Base-by-base conservation (phyloP, 2,329 filamentous ascomycete species). In the Tolypocladium ophioglossoides region DNA sequence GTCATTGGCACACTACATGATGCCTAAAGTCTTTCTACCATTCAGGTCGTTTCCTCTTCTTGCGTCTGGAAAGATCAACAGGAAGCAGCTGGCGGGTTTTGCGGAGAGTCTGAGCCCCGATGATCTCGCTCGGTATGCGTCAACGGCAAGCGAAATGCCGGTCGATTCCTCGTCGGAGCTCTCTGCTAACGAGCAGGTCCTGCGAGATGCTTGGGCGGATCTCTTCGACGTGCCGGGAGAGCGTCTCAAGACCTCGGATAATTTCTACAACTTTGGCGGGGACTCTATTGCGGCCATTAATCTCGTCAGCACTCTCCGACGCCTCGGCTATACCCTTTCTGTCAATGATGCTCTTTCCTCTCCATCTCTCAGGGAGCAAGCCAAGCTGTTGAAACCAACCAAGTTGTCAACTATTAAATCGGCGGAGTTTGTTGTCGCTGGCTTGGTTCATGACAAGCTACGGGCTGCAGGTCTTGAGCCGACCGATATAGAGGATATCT, bases 251-350 rank as follows among this genome's bases (percentile, higher is more conserved):
- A n/a, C n/a, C n/a, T n/a, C n/a, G n/a, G n/a, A n/a, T 74, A 57
- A 66, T 70, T 53, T 59, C 61, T n/a, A n/a, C n/a, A n/a, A n/a
- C 2, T 60, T 73, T 1, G 70, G 70, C 7, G 71, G 71, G 30
- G 69, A 71, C 55, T 73, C 71, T 0, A 63, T 73, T 6, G 53
- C 61, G 6, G 69, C 69, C 3, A 76, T 75, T 62, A 75, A 72
- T 47, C 62, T 81, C 2, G 75, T 79, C 0, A 71, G 76, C 46
- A 66, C 58, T 20, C 51, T 59, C 47, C 66, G 64, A 48, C 54
- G 55, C 34, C 30, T 50, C 10, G 59, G 58, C 12, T 63, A 62
- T 40, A 48, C 51, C 4, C 56, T 68, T 16, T 55, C 59, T 14
- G 63, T 67, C 20, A 51, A 54, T 27, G 55, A 59, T 38, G 59